These are phyloP conservation scores for Nicotiana noctiflora DNA, from an alignment of 257 asterid genomes.

Conservation along the genomic window DNA sequence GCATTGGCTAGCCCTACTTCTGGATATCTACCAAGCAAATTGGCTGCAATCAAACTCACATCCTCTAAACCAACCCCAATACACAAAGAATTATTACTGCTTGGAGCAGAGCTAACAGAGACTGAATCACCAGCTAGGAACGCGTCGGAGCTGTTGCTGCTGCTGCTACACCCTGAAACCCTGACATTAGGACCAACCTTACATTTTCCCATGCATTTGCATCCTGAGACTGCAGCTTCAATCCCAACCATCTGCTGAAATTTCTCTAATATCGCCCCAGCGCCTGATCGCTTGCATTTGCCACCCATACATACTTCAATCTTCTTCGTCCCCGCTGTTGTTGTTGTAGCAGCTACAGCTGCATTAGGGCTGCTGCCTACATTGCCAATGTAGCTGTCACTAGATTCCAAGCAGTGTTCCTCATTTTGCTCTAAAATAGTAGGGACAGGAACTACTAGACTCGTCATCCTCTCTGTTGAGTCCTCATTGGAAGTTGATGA, in stretches of 20 bases:
- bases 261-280: conserved; percentile 43
- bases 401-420: neutral
- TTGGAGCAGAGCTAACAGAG: neutral
- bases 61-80: conserved; percentile 66
- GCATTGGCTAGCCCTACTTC: conserved; percentile 31
- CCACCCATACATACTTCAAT: conserved; percentile 92
- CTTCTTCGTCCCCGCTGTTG: conserved; percentile 20
- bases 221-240: conserved; percentile 60
- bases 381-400: neutral
- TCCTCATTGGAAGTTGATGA: neutral
- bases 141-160: neutral
- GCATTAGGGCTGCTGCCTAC: neutral
- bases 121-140: neutral
- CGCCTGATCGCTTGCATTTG: conserved; percentile 80
- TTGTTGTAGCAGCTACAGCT: conserved; percentile 8
- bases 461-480: neutral
- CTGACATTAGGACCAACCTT: conserved; percentile 72
- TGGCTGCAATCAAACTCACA: conserved; percentile 51
- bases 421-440: neutral
- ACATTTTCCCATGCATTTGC: conserved; percentile 96
- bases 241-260: conserved; percentile 45
- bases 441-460: neutral
- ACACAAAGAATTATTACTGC: conserved; percentile 30
- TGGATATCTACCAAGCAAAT: conserved; percentile 27
- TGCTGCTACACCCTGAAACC: conserved; percentile 20